Evolutionary conservation across 1,284 basidiomycete species (phyloP).

Genomic region (Papiliotrema nemorosa): DNA sequence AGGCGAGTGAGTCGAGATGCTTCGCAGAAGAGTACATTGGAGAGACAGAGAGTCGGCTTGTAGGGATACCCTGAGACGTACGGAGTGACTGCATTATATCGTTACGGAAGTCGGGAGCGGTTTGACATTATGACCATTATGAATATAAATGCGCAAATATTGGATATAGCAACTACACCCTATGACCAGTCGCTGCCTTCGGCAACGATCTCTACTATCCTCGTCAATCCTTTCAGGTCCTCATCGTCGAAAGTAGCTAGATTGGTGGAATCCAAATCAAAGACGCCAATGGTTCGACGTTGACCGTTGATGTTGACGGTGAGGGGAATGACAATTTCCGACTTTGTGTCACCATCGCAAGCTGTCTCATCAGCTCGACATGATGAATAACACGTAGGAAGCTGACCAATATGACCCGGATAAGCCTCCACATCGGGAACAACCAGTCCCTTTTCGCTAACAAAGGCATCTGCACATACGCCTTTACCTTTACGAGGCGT

Average conservation of each 20-base stretch:
- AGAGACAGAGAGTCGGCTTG: constrained; percentile 36
- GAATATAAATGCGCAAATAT: no score
- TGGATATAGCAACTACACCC: no score
- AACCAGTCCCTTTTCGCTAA: constrained; percentile 57
- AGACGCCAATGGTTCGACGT: constrained; percentile 61
- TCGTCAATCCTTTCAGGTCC: constrained; percentile 68
- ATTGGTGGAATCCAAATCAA: constrained; percentile 78
- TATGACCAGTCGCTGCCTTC: constrained; percentile 28
- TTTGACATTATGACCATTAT: no score
- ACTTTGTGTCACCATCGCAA: constrained; percentile 79
- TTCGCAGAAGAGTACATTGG: constrained; percentile 50
- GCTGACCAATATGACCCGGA: constrained; percentile 71
- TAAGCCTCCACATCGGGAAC: constrained; percentile 72
- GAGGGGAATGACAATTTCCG: constrained; percentile 79
- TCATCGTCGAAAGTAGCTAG: constrained; percentile 68
- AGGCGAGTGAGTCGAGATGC: constrained; percentile 50
- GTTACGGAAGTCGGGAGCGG: no score
- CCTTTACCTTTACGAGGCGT: constrained; percentile 61
- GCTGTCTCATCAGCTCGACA: constrained; percentile 47
- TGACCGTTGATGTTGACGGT: constrained; percentile 17
- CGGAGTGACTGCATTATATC: no score
- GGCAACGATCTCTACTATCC: constrained; percentile 61
- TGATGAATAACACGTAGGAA: neutral
- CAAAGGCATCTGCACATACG: constrained; percentile 75
- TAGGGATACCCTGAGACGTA: constrained; percentile 2